Base-by-base conservation (phyloP, 306 rosid species). In the Medicago ruthenica region DNA sequence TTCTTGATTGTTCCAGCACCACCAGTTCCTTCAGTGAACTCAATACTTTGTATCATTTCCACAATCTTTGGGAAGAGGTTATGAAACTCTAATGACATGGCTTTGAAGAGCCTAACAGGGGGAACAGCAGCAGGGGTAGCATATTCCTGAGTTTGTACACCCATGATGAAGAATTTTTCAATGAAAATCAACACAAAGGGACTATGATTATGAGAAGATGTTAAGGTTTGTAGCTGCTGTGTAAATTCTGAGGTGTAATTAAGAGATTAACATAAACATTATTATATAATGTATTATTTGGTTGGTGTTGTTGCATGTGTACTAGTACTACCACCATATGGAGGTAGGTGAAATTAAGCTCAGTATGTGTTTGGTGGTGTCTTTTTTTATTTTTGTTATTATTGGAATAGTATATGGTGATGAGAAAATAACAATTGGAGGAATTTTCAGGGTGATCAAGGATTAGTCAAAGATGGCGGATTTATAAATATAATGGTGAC, bases 1-100 rank as follows among this genome's bases (percentile, higher is more conserved):
- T 83, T 90, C 84, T 85, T 90, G 76, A 85, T 73, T 73, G 91
- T 79, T 75, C 92, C 91, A 8, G 82, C 80, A 0, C 75, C 89
- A 60, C 93, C 93, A 78, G 71, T 63, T 55, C 92, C 96, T 78
- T 86, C 68, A 6, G 78, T 18, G 53, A 74, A 17, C 45, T 80
- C 91, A 51, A 65, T 11, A 39, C 78, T 67, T 5, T 82, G 64
- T 12, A 87, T 41, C 24, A 18, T 50, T 7, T 87, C 82, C 2
- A 77, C 51, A 70, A 85, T 31, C 64, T 85, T 84, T 1, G 88
- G 86, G 67, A 89, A 37, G 66, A 89, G 76, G 50, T 69, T 80
- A 22, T 82, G 84, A 8, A 62, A 62, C 50, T 85, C 86, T 4
- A 64, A 8, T 7, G 83, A 21, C 31, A 87, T 55, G 45, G 90